These are phyloP conservation scores for Calocybe gangraenosa DNA, from an alignment of 768 basidiomycete genomes.

Conservation along the genomic window DNA sequence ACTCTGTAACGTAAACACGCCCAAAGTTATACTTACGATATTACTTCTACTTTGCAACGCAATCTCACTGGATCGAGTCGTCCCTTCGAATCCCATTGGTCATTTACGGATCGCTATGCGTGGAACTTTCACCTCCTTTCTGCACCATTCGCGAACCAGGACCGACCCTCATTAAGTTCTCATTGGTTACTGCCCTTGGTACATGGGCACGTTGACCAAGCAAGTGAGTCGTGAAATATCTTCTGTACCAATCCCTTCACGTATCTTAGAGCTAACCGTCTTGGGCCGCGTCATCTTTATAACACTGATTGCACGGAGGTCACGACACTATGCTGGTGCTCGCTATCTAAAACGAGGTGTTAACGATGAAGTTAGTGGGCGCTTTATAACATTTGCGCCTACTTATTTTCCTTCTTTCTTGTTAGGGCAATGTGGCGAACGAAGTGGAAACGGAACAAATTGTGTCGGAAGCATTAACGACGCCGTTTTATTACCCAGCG, in stretches of 20 bases:
- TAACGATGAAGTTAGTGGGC: constrained; percentile 71
- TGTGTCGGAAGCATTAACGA: constrained; percentile 84
- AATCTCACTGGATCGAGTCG: constrained; percentile 69
- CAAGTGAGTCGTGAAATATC: constrained; percentile 57
- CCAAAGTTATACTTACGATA: constrained; percentile 97
- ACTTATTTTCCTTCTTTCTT: neutral
- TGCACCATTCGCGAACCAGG: constrained; percentile 51
- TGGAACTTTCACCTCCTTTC: constrained; percentile 93
- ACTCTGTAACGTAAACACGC: constrained; percentile 1
- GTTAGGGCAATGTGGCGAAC: constrained; percentile 97
- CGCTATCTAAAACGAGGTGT: constrained; percentile 92
- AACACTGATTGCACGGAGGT: constrained; percentile 91
- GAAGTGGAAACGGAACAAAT: constrained; percentile 99
- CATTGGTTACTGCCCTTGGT: constrained; percentile 90
- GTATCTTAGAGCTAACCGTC: constrained; percentile 73
- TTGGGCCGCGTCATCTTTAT: constrained; percentile 88
- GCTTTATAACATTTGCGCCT: neutral
- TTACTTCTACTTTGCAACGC: constrained; percentile 92
- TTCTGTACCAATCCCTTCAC: neutral
- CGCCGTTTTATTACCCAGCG: constrained; percentile 79
- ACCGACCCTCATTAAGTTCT: constrained; percentile 41
- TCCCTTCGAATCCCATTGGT: constrained; percentile 44
- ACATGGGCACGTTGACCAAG: constrained; percentile 97
- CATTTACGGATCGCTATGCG: constrained; percentile 84
- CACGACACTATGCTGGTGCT: constrained; percentile 93